phyloP scores from a whole-genome alignment of 768 basidiomycete genomes.

The Hydnomerulius pinastri region DNA sequence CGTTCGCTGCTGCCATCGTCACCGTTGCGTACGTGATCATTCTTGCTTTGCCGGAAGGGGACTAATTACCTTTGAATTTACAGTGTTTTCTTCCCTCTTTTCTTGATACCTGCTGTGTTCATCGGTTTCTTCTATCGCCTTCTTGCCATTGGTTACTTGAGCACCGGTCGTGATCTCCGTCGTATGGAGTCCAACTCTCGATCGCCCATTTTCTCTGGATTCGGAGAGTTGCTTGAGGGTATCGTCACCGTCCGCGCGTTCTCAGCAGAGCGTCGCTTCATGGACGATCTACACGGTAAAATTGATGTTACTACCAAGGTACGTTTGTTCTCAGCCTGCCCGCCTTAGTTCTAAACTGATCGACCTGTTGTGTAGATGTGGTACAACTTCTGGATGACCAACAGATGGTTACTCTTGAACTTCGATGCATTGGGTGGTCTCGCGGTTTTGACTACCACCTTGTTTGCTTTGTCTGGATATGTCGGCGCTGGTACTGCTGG shows the following conservation, averaged over 20 bases:
- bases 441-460: conserved; percentile 71
- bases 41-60: conserved; percentile 2
- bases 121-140: conserved; percentile 75
- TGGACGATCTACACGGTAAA: conserved; percentile 71
- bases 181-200: conserved; percentile 90
- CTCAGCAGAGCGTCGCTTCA: conserved; percentile 76
- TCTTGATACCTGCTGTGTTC: conserved; percentile 74
- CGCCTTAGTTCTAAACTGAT: not conserved
- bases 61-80: not conserved
- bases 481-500: conserved; percentile 64
- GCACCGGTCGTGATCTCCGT: conserved; percentile 80
- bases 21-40: conserved; percentile 58
- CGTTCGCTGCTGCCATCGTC: conserved; percentile 74
- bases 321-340: not conserved
- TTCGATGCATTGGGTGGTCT: conserved; percentile 79
- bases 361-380: conserved; percentile 53
- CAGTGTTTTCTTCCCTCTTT: conserved; percentile 76
- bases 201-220: conserved; percentile 83
- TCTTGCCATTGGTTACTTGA: conserved; percentile 71
- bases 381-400: conserved; percentile 90
- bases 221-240: conserved; percentile 80
- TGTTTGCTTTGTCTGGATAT: conserved; percentile 71
- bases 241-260: conserved; percentile 95
- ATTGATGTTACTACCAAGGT: conserved; percentile 81
- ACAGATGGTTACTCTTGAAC: conserved; percentile 80